Percentiles rank a stretch among this genome's conserved stretches.
These are phyloP conservation scores for Tulasnella sp. DNA, from an alignment of 768 basidiomycete genomes.

Conservation along the genomic window DNA sequence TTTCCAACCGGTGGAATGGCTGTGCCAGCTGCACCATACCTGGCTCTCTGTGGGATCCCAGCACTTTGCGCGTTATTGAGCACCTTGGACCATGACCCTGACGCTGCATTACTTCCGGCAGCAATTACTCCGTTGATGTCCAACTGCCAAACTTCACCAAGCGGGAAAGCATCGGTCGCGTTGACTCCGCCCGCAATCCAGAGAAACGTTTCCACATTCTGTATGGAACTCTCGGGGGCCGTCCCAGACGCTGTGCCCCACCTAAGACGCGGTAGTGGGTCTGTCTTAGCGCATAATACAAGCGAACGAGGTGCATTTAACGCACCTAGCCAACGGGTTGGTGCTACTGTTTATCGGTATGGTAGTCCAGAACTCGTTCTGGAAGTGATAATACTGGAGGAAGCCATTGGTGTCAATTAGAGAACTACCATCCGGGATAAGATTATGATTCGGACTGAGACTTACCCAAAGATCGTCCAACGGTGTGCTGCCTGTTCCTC, in stretches of 20 bases:
- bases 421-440: not conserved
- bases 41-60: conserved; percentile 25
- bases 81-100: conserved; percentile 51
- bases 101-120: conserved; percentile 44
- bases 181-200: conserved; percentile 65
- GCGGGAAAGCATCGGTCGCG: conserved; percentile 33
- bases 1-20: conserved; percentile 31
- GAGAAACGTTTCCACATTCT: conserved; percentile 39
- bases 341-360: conserved; percentile 31
- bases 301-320: not conserved
- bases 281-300: conserved; percentile 35
- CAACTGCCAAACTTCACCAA: conserved; percentile 65
- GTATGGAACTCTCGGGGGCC: conserved; percentile 36
- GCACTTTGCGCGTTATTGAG: conserved; percentile 19
- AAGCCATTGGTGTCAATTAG: conserved; percentile 14
- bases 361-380: conserved; percentile 63
- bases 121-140: conserved; percentile 60
- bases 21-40: conserved; percentile 45
- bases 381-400: conserved; percentile 63
- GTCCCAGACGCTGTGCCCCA: conserved; percentile 70
- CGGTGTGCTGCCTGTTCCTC: conserved; percentile 34
- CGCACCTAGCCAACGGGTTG: not conserved
- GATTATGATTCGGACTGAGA: not conserved
- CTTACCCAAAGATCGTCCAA: conserved; percentile 68
- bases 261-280: conserved; percentile 40